These are phyloP conservation scores for Salmacisia buchloeana DNA, from an alignment of 1,284 basidiomycete genomes.

Conservation along the genomic window DNA sequence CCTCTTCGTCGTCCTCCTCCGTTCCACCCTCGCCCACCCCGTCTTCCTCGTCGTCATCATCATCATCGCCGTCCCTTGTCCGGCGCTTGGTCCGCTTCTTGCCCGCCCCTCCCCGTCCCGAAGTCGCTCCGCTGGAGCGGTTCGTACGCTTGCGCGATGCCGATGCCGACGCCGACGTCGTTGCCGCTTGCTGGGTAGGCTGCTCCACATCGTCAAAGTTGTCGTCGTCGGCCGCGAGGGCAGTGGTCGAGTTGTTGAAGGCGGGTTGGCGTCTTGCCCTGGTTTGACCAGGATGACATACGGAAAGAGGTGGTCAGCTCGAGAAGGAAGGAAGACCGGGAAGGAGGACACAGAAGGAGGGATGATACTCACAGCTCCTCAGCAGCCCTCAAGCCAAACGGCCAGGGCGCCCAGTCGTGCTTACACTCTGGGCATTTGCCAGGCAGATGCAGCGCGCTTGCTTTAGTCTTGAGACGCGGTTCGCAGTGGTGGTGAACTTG, in stretches of 20 bases:
- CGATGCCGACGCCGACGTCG: too few species aligned
- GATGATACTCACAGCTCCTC: background rate
- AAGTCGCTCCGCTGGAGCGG: too few species aligned
- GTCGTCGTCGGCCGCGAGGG: background rate
- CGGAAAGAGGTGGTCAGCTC: background rate
- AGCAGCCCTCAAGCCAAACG: background rate
- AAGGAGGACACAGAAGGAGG: background rate
- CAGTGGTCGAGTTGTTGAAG: background rate
- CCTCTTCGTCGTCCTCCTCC: background rate
- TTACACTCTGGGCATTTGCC: conserved; percentile 5
- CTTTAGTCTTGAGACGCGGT: background rate
- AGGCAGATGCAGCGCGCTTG: background rate
- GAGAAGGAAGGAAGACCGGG: background rate
- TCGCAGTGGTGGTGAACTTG: conserved; percentile 4
- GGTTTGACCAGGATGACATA: background rate
- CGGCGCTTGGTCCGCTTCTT: background rate
- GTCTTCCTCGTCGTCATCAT: conserved; percentile 5
- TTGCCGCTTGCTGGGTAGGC: background rate
- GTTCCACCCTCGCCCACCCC: background rate
- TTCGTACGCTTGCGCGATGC: too few species aligned
- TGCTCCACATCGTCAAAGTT: background rate
- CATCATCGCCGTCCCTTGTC: background rate
- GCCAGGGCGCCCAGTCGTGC: conserved; percentile 5
- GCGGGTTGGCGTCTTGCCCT: background rate
- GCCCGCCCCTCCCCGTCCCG: too few species aligned